These are phyloP conservation scores for Monosporascus ibericus DNA, from an alignment of 2,329 filamentous ascomycete genomes.

Conservation along the genomic window DNA sequence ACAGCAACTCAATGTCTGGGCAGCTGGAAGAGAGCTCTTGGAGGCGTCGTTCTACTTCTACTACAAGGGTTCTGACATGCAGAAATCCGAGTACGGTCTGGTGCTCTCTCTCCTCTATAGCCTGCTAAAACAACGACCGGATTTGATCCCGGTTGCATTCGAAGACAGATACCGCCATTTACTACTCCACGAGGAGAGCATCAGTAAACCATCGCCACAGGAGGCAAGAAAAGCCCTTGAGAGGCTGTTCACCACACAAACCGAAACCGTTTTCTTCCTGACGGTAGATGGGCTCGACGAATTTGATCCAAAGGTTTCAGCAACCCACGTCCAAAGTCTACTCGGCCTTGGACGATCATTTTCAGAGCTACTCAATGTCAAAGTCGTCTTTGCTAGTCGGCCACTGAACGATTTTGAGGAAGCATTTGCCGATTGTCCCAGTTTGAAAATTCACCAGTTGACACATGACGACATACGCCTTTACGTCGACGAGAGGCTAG, in stretches of 20 bases:
- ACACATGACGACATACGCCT: constrained; percentile 12
- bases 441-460: constrained; percentile 12
- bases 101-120: constrained; percentile 12
- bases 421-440: constrained; percentile 5
- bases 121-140: constrained; percentile 6
- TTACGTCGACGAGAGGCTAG: constrained; percentile 10
- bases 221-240: constrained; percentile 10
- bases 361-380: constrained; percentile 7
- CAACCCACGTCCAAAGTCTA: constrained; percentile 8
- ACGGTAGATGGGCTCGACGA: constrained; percentile 18
- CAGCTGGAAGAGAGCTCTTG: constrained; percentile 4
- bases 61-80: constrained; percentile 9
- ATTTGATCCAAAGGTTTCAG: constrained; percentile 14
- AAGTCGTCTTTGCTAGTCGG: constrained; percentile 15
- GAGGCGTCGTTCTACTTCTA: constrained; percentile 15
- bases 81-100: constrained; percentile 16
- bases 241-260: constrained; percentile 2
- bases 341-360: constrained; percentile 8
- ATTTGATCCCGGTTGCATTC: constrained; percentile 11
- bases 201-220: constrained; percentile 1
- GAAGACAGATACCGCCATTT: constrained; percentile 1
- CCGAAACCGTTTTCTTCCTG: constrained; percentile 12
- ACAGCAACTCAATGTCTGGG: constrained; percentile 12
- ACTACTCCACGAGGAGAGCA: not conserved
- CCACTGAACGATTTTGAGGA: constrained; percentile 11